These are phyloP conservation scores for Simplicillium sp. DNA, from an alignment of 2,329 filamentous ascomycete genomes.

Conservation along the genomic window DNA sequence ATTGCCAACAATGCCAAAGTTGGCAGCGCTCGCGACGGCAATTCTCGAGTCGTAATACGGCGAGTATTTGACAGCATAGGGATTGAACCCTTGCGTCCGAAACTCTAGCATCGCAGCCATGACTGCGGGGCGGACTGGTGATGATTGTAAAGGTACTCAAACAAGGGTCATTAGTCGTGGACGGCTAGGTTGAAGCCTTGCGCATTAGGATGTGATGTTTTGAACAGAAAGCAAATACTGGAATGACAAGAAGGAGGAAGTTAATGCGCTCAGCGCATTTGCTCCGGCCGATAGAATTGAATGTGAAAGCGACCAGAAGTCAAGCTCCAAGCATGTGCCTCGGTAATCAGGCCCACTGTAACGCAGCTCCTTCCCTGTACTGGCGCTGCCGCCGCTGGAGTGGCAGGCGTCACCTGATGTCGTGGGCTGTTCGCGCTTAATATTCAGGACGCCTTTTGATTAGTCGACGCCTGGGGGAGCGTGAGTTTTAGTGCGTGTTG, in stretches of 20 bases:
- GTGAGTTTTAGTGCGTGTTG: no score
- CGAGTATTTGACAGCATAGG: conserved; percentile 95
- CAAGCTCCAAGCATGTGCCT: conserved; percentile 20
- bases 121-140: conserved; percentile 7
- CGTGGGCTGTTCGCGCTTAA: conserved; percentile 6
- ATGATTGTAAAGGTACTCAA: not conserved
- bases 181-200: not conserved
- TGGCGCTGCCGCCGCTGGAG: not conserved
- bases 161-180: no score
- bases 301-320: no score
- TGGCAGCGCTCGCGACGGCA: conserved; percentile 81
- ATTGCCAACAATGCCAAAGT: conserved; percentile 96
- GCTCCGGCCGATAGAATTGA: no score
- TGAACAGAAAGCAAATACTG: no score
- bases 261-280: no score
- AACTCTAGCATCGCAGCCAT: conserved; percentile 78
- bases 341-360: conserved; percentile 13
- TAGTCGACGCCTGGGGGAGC: no score
- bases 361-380: no score
- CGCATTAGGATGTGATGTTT: not conserved
- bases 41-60: conserved; percentile 95
- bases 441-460: no score
- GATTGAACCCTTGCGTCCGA: conserved; percentile 87
- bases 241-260: no score
- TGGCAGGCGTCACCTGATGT: conserved; percentile 8